Evolutionary conservation across 805 yeast genomes (phyloP).

Genomic region (Ascoidea tarda): DNA sequence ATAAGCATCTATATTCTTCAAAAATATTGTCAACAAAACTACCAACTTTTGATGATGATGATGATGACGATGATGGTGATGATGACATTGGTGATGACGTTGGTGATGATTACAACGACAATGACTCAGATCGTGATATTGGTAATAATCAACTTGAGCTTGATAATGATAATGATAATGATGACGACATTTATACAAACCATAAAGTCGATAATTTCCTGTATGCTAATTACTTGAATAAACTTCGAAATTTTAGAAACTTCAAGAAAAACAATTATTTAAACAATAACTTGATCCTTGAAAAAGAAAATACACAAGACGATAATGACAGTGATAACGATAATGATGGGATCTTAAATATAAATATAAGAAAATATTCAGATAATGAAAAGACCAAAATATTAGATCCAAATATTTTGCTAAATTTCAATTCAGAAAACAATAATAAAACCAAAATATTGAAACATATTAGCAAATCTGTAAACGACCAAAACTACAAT

Average conservation of each 20-base stretch:
- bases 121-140: background rate
- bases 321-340: background rate
- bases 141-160: no score
- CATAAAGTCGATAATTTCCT: no score
- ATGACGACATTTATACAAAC: background rate
- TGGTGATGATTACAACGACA: background rate
- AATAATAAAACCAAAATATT: no score
- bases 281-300: no score
- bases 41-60: conserved; percentile 2
- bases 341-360: background rate
- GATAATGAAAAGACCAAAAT: no score
- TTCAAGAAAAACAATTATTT: no score
- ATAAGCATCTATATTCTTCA: conserved; percentile 4
- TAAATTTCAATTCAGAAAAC: background rate
- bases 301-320: no score
- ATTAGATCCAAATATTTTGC: no score
- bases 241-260: no score
- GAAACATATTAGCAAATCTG: background rate
- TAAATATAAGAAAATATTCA: background rate
- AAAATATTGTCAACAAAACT: conserved; percentile 3
- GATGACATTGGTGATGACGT: background rate
- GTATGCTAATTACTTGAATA: no score
- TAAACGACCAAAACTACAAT: background rate
- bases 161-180: background rate
- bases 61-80: background rate